Evolutionary conservation across 352 stramenopile species (phyloP).

Genomic region (Hyaloperonospora brassicae): DNA sequence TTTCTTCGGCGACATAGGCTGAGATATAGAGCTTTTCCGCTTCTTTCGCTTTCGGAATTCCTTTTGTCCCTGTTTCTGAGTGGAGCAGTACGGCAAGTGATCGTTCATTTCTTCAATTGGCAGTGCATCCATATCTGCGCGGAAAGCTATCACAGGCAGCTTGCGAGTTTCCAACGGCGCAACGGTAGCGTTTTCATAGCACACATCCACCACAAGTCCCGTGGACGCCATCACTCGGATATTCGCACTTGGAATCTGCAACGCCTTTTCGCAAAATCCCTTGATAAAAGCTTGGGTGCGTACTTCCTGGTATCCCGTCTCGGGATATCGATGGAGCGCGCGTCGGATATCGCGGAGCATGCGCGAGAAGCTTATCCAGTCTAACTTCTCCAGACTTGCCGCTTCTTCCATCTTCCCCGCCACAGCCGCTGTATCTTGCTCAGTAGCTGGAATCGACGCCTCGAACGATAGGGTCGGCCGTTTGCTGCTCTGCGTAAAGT

Average conservation of each 20-base stretch:
- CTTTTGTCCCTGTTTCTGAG: conserved; percentile 47
- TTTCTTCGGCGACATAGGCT: conserved; percentile 11
- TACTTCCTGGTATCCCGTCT: conserved; percentile 88
- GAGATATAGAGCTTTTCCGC: conserved; percentile 28
- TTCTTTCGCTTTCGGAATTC: conserved; percentile 63
- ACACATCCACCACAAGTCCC: conserved; percentile 89
- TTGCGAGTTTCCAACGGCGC: conserved; percentile 42
- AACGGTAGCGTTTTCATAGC: conserved; percentile 54
- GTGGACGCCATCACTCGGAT: conserved; percentile 72
- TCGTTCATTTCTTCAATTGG: conserved; percentile 86
- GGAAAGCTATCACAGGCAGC: conserved; percentile 85
- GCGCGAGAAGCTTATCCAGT: conserved; percentile 64
- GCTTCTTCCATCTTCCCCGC: neutral
- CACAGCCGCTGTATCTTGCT: neutral
- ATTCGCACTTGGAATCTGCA: conserved; percentile 67
- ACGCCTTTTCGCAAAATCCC: conserved; percentile 69
- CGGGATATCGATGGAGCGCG: conserved; percentile 84
- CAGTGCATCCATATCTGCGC: conserved; percentile 94
- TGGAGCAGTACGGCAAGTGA: conserved; percentile 72
- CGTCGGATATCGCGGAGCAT: conserved; percentile 76
- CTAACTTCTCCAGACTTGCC: conserved; percentile 18
- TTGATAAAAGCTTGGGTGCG: conserved; percentile 83
- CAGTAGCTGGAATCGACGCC: conserved; percentile 10
- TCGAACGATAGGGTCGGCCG: conserved; percentile 5
- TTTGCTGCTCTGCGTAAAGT: conserved; percentile 37